Conservation (phyloP, 345 rosid genomes). For the Mercurialis annua region DNA sequence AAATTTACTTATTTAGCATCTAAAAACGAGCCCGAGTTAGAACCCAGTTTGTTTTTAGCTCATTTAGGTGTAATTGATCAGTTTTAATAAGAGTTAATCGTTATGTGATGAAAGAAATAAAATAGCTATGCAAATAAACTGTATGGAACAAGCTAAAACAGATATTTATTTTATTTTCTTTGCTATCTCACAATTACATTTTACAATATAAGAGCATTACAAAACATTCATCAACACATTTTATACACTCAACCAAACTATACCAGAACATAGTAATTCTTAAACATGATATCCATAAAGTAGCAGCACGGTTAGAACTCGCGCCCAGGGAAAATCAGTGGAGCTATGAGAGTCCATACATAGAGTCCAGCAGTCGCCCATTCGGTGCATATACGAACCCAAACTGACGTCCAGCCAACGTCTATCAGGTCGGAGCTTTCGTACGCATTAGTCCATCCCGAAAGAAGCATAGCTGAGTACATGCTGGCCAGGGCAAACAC, state of each 20-base stretch:
- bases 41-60: too few relatives aligned
- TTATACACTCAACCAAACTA: background rate
- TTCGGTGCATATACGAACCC: slow-evolving; percentile 89
- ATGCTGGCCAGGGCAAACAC: slow-evolving; percentile 94
- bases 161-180: too few relatives aligned
- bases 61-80: too few relatives aligned
- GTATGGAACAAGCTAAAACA: too few relatives aligned
- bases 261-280: background rate
- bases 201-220: background rate
- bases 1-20: too few relatives aligned
- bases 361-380: slow-evolving; percentile 82
- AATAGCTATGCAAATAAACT: too few relatives aligned
- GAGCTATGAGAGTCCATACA: slow-evolving; percentile 75
- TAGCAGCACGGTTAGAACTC: slow-evolving; percentile 49
- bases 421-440: slow-evolving; percentile 75
- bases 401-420: slow-evolving; percentile 96
- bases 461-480: slow-evolving; percentile 97
- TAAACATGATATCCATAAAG: too few relatives aligned
- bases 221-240: background rate
- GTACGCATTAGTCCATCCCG: slow-evolving; percentile 82
- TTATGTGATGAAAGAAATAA: too few relatives aligned
- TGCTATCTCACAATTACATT: too few relatives aligned
- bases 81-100: too few relatives aligned
- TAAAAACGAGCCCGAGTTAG: too few relatives aligned
- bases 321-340: slow-evolving; percentile 57